Evolutionary conservation across 2,329 filamentous ascomycete species (phyloP).

Genomic region (Hypoxylon sp.): DNA sequence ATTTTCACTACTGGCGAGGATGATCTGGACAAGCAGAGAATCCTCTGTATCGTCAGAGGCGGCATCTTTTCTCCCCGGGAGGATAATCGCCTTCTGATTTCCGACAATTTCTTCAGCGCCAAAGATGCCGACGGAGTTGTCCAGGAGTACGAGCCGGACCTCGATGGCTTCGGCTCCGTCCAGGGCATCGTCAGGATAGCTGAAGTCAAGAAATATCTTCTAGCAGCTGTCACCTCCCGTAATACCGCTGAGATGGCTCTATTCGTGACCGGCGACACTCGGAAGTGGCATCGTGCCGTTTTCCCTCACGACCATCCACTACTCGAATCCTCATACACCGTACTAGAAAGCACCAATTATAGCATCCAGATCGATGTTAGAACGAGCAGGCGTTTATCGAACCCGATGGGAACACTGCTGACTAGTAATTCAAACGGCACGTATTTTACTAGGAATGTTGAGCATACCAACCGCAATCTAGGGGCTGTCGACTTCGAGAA

Average conservation of each 20-base stretch:
- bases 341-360: slow-evolving; percentile 96
- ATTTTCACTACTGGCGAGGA: slow-evolving; percentile 79
- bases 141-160: slow-evolving; percentile 80
- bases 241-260: slow-evolving; percentile 92
- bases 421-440: slow-evolving; percentile 98
- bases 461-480: slow-evolving; percentile 89
- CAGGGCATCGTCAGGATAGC: slow-evolving; percentile 87
- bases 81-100: slow-evolving; percentile 84
- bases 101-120: slow-evolving; percentile 84
- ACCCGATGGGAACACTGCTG: slow-evolving; percentile 88
- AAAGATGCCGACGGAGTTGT: slow-evolving; percentile 62
- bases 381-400: slow-evolving; percentile 73
- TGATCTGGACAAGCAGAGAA: slow-evolving; percentile 76
- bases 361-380: slow-evolving; percentile 97
- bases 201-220: slow-evolving; percentile 86
- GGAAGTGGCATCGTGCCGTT: slow-evolving; percentile 90
- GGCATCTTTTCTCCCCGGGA: slow-evolving; percentile 78
- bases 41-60: slow-evolving; percentile 85
- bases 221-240: slow-evolving; percentile 84
- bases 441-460: slow-evolving; percentile 92
- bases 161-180: slow-evolving; percentile 81
- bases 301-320: slow-evolving; percentile 86
- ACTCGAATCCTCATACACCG: slow-evolving; percentile 89
- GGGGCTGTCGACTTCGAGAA: slow-evolving; percentile 95
- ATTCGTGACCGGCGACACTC: slow-evolving; percentile 87